Base-by-base conservation (phyloP, 495 filamentous ascomycete species). In the Beverwykella pulmonaria region DNA sequence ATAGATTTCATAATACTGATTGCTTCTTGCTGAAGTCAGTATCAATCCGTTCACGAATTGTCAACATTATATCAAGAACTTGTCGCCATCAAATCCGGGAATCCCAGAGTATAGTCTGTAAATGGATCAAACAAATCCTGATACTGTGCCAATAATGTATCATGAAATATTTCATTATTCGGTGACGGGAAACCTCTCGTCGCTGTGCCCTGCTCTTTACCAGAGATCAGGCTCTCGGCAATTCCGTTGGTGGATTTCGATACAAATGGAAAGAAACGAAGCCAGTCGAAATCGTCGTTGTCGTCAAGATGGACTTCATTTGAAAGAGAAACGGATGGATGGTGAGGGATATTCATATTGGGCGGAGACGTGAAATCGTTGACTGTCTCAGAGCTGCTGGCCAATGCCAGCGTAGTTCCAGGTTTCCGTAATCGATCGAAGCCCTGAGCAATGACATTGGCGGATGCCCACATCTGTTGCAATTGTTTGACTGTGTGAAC, bases 41-140 rank as follows among this genome's bases (percentile, higher is more conserved):
- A 7, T 48, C 46, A 19, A 8, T 6, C 15, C 6, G 46, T 8
- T n/a, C n/a, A 48, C 15, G 4, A 23, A 23, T 29, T n/a, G 23
- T 25, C 4, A 52, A 7, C 8, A 17, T 17, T 10, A 23, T 52
- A 23, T 52, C 20, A 52, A 25, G 20, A 10, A 52, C 9, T 23
- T 7, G 26, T 23, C 3, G 26, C 20, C 20, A 52, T 6, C 48
- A 29, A 26, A 52, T 52, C 26, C 5, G 48, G 48, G 9, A 52
- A 25, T 7, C 26, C 26, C 1, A 52, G 20, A 1, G 20, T 52
- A 26, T 52, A 52, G 22, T 52, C 48, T 26, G 30, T 55, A 29
- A 55, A 55, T 1, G 52, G 52, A 36, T 55, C 52, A 36, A 55
- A 55, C 12, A 55, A 22, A 36, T 55, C 52, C n/a, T 55, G 52